Evolutionary conservation across 1,284 basidiomycete species (phyloP).

Genomic region (Trichosporon ovoides): DNA sequence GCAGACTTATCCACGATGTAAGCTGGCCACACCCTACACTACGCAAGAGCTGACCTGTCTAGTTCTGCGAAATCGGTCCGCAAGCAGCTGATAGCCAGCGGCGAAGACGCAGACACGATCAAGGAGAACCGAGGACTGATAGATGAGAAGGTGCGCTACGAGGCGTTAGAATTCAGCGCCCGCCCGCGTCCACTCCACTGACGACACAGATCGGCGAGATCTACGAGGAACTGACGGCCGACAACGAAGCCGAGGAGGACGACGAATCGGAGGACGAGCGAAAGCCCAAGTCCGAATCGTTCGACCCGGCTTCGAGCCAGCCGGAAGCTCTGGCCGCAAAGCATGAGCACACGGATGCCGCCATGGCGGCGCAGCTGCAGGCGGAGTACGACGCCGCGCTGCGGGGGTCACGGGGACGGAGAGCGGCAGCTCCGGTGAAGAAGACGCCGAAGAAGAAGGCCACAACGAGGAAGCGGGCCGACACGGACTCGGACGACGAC

Average conservation of each 20-base stretch:
- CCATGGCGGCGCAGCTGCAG: conserved; percentile 32
- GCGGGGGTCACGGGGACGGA: conserved; percentile 22
- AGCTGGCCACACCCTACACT: not conserved
- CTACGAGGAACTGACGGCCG: conserved; percentile 31
- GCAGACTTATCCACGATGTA: conserved; percentile 38
- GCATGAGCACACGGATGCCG: conserved; percentile 23
- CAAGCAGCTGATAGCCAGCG: conserved; percentile 38
- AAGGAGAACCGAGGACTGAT: conserved; percentile 41
- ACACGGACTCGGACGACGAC: conserved; percentile 21
- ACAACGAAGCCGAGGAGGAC: conserved; percentile 7
- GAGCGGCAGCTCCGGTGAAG: conserved; percentile 10
- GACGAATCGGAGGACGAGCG: conserved; percentile 5
- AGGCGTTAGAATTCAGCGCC: not conserved
- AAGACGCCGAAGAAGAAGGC: conserved; percentile 36
- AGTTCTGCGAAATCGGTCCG: conserved; percentile 48
- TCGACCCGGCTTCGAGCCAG: conserved; percentile 23
- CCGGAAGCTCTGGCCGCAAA: conserved; percentile 23
- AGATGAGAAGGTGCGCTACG: conserved; percentile 41
- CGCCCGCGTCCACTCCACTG: too few relatives aligned
- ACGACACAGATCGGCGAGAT: conserved; percentile 37
- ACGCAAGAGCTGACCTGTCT: conserved; percentile 10
- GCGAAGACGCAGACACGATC: conserved; percentile 37
- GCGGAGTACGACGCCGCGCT: conserved; percentile 28
- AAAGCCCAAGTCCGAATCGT: not conserved
- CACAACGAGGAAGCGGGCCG: conserved; percentile 26